A percentile compares a stretch with the other conserved stretches of the same genome.
Evolutionary conservation across 73 alveolate species (phyloP).

Genomic region (Durusdinium trenchii): DNA sequence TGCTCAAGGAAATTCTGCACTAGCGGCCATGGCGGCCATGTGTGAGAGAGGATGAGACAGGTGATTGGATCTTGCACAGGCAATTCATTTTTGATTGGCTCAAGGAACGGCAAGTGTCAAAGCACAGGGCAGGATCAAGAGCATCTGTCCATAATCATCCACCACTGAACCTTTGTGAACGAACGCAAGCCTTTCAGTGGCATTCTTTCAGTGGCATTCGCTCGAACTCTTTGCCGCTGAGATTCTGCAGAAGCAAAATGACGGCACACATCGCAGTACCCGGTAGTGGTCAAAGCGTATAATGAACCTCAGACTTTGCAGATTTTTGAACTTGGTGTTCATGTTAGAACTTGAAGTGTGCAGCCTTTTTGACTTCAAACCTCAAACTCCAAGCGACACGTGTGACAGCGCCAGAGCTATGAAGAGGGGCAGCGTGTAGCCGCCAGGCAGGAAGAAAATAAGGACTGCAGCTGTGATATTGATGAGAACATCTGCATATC

Average conservation of each 20-base stretch:
- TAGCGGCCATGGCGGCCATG: not conserved
- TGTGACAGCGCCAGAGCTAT: slow-evolving; percentile 47
- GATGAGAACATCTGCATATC: slow-evolving; percentile 89
- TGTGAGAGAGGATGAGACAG: too few species aligned
- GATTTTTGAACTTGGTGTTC: not conserved
- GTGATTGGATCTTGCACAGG: too few species aligned
- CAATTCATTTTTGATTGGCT: not conserved
- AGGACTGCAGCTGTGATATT: slow-evolving; percentile 82
- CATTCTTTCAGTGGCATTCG: too few species aligned
- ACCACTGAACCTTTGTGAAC: slow-evolving; percentile 90
- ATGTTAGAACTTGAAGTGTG: not conserved
- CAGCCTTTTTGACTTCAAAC: not conserved
- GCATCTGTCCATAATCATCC: slow-evolving; percentile 82
- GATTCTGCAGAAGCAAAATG: slow-evolving; percentile 83
- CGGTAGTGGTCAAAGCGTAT: slow-evolving; percentile 74
- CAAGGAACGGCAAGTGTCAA: slow-evolving; percentile 52
- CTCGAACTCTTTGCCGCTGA: not conserved
- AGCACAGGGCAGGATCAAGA: slow-evolving; percentile 68
- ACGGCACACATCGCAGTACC: slow-evolving; percentile 84
- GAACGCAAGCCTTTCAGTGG: too few species aligned
- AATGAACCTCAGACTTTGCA: slow-evolving; percentile 20
- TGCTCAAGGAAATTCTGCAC: not conserved
- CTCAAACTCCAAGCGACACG: slow-evolving; percentile 16
- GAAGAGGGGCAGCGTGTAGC: slow-evolving; percentile 62
- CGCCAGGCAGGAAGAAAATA: slow-evolving; percentile 87